Evolutionary conservation across 2,329 filamentous ascomycete genomes (phyloP).

Genomic region (Microascus cirrosus): DNA sequence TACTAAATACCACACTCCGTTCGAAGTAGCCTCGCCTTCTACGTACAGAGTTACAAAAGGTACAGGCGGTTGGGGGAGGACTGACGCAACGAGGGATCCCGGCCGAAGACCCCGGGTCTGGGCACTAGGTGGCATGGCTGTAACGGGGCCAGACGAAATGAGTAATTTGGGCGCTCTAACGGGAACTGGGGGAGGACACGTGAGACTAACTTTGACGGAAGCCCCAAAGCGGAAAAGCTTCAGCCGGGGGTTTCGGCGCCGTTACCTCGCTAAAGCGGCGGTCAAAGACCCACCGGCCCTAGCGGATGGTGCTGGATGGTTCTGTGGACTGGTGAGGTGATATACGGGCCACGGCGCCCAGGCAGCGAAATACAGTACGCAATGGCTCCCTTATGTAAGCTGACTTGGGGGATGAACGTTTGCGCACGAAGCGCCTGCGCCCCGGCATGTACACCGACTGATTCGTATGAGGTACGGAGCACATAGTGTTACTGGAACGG

Average conservation of each 20-base stretch:
- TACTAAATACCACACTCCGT: slow-evolving; percentile 1
- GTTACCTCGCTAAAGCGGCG: not conserved
- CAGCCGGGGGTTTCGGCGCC: not conserved
- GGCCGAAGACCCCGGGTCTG: too few species aligned
- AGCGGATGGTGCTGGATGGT: not conserved
- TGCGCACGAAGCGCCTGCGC: too few species aligned
- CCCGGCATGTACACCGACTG: too few species aligned
- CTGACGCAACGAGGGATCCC: not conserved
- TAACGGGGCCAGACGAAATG: not conserved
- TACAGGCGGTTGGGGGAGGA: not conserved
- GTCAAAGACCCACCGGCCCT: not conserved
- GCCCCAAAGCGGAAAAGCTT: not conserved
- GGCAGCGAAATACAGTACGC: too few species aligned
- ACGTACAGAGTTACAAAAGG: not conserved
- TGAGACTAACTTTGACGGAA: not conserved
- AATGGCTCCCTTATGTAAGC: too few species aligned
- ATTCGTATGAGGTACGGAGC: too few species aligned
- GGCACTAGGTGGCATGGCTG: not conserved
- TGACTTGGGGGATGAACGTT: too few species aligned
- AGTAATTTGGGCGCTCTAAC: not conserved
- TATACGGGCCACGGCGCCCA: too few species aligned
- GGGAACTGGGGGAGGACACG: not conserved
- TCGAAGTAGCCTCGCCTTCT: not conserved
- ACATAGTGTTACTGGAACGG: too few species aligned
- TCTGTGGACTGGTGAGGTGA: not conserved